Conservation (phyloP, 2,329 filamentous ascomycete species). For the Penicillium polonicum region DNA sequence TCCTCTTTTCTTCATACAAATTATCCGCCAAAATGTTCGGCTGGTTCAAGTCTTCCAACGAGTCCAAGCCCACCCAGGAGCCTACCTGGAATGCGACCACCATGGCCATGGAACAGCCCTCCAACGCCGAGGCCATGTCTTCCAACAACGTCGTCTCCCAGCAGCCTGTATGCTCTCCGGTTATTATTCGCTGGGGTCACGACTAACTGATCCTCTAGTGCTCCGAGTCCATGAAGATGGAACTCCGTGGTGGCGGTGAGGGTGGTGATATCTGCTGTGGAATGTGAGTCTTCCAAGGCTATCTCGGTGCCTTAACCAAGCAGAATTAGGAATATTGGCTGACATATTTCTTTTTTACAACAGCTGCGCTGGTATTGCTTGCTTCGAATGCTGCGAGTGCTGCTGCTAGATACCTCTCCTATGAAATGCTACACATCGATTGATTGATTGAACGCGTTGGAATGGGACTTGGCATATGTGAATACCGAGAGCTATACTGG, state of each 20-base stretch:
- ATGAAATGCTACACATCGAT: background rate
- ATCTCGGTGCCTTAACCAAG: background rate
- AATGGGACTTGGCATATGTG: background rate
- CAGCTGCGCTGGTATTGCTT: slow-evolving; percentile 9
- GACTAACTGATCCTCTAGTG: background rate
- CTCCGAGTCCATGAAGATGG: slow-evolving; percentile 10
- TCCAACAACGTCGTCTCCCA: slow-evolving; percentile 3
- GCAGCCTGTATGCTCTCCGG: background rate
- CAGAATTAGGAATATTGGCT: background rate
- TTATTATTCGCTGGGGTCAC: too few relatives aligned
- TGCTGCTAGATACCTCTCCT: slow-evolving; percentile 3
- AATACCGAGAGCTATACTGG: background rate
- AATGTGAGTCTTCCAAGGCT: background rate
- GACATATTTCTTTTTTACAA: background rate
- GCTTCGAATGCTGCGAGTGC: slow-evolving; percentile 11
- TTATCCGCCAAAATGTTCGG: slow-evolving; percentile 4
- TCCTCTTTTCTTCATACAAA: background rate
- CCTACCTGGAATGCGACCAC: slow-evolving; percentile 6
- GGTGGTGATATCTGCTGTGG: slow-evolving; percentile 11
- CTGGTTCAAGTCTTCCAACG: slow-evolving; percentile 10
- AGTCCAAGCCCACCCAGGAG: slow-evolving; percentile 5
- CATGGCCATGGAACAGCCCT: slow-evolving; percentile 7
- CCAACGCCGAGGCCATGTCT: slow-evolving; percentile 3
- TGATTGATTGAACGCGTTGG: background rate
- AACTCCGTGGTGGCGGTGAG: slow-evolving; percentile 8